Base-by-base conservation (phyloP, 1,284 basidiomycete genomes). In the Ganoderma resinaceum region DNA sequence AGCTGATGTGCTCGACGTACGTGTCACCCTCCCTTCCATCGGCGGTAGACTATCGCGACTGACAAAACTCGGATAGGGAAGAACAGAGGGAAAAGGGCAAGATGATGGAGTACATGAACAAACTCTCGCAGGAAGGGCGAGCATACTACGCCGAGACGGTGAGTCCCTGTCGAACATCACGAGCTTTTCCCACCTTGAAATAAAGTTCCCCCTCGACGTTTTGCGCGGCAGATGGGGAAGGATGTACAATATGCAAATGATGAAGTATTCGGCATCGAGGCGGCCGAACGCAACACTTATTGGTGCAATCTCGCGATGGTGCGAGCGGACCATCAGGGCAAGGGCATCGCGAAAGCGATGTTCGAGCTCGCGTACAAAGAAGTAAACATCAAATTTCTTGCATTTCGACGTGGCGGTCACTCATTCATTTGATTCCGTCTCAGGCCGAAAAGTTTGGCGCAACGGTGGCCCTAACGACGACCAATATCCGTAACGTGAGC, bases 231-330 rank as follows among this genome's bases (percentile, higher is more conserved):
- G 70, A 68, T 72, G 66, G 66, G 31, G 5, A 62, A 43, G 16
- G 66, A 65, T 3, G 53, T 72, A 26, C 68, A 68, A 14, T 62
- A 67, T n/a, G 58, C 62, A 16, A 68, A 61, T 40, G 68, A 72
- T 46, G 66, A 62, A 52, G 58, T 37, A 7, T 33, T 72, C 43
- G 68, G 66, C 12, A 66, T 68, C 26, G 29, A 70, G 42, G 62
- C 63, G 29, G 49, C 67, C 53, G 66, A 68, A 60, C 65, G 72
- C 40, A 66, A 59, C 20, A 61, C 66, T 12, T 72, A 70, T 49
- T 72, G 68, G 68, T 72, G 71, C 71, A 66, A 70, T 55, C 61
- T 68, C 38, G 71, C 71, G 12, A 70, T 72, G 68, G 71, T 72
- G 31, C 68, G 66, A 29, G 68, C 52, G 5, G 73, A 74, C 58